These are phyloP conservation scores for Nicotiana attenuata DNA, from an alignment of 257 asterid genomes.

Conservation along the genomic window DNA sequence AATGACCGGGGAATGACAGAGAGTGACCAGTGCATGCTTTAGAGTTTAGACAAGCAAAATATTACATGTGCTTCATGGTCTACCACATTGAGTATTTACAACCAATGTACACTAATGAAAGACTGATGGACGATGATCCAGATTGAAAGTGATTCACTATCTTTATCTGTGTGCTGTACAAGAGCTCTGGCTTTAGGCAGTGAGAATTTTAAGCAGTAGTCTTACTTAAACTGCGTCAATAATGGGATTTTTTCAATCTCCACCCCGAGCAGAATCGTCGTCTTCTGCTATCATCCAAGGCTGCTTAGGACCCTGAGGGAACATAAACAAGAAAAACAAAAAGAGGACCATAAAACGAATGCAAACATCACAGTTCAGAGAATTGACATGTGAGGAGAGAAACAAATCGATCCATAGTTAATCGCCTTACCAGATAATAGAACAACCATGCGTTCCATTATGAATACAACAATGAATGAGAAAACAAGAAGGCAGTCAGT, in stretches of 20 bases:
- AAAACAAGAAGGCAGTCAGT: neutral
- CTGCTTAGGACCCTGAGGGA: constrained; percentile 65
- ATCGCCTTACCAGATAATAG: neutral
- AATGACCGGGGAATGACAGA: neutral
- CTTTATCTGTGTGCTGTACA: constrained; percentile 13
- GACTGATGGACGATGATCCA: constrained; percentile 1
- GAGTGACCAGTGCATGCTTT: neutral
- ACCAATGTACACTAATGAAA: neutral
- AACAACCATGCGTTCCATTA: neutral
- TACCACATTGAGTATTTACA: neutral
- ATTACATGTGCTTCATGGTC: neutral
- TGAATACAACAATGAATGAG: neutral
- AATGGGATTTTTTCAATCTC: neutral
- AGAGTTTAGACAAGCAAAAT: neutral
- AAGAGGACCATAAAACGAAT: neutral
- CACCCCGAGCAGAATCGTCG: constrained; percentile 26
- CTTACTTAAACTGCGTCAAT: neutral
- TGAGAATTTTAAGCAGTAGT: neutral
- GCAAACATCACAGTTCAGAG: neutral
- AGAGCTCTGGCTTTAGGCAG: neutral
- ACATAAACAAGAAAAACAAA: neutral
- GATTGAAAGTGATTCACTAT: neutral
- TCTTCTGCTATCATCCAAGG: constrained; percentile 79
- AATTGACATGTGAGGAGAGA: neutral
- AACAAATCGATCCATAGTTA: neutral